A percentile compares a stretch with the other conserved stretches of the same genome.
These are phyloP conservation scores for Candida anglica DNA, from an alignment of 805 yeast species.

Conservation along the genomic window DNA sequence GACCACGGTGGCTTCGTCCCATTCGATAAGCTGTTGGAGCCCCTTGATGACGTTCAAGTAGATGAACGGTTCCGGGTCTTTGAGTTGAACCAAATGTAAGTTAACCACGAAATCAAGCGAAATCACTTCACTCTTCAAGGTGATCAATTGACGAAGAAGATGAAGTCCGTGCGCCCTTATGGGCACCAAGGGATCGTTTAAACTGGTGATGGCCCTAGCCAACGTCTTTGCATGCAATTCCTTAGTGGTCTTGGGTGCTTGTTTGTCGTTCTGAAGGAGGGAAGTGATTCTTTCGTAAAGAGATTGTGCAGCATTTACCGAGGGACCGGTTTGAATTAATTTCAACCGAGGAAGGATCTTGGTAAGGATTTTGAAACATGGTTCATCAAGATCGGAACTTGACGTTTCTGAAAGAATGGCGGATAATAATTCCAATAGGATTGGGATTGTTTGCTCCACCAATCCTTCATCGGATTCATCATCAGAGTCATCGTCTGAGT, in stretches of 20 bases:
- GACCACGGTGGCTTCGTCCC: slow-evolving; percentile 33
- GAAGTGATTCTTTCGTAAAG: slow-evolving; percentile 25
- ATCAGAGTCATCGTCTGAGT: slow-evolving; percentile 27
- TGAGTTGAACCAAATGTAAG: slow-evolving; percentile 60
- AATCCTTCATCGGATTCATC: slow-evolving; percentile 13
- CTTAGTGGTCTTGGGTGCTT: slow-evolving; percentile 11
- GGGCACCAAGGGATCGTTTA: slow-evolving; percentile 79
- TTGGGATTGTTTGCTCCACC: slow-evolving; percentile 17
- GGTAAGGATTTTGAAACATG: slow-evolving; percentile 22
- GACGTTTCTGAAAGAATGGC: slow-evolving; percentile 30
- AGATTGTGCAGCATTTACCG: slow-evolving; percentile 16
- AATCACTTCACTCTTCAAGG: slow-evolving; percentile 47
- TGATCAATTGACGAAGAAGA: slow-evolving; percentile 53
- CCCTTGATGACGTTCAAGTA: slow-evolving; percentile 84
- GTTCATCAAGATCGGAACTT: slow-evolving; percentile 20
- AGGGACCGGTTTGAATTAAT: slow-evolving; percentile 6
- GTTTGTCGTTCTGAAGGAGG: slow-evolving; percentile 23
- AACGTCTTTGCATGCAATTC: slow-evolving; percentile 39
- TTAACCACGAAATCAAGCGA: slow-evolving; percentile 51
- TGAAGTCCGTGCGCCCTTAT: slow-evolving; percentile 82
- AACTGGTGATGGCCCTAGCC: slow-evolving; percentile 57
- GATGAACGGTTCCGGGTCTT: slow-evolving; percentile 81
- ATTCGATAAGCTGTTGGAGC: slow-evolving; percentile 54
- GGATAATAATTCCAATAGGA: slow-evolving; percentile 32
- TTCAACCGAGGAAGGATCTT: slow-evolving; percentile 18